A percentile compares a stretch with the other conserved stretches of the same genome.
These are phyloP conservation scores for Sclerotinia spermophila DNA, from an alignment of 2,329 filamentous ascomycete genomes.

Conservation along the genomic window DNA sequence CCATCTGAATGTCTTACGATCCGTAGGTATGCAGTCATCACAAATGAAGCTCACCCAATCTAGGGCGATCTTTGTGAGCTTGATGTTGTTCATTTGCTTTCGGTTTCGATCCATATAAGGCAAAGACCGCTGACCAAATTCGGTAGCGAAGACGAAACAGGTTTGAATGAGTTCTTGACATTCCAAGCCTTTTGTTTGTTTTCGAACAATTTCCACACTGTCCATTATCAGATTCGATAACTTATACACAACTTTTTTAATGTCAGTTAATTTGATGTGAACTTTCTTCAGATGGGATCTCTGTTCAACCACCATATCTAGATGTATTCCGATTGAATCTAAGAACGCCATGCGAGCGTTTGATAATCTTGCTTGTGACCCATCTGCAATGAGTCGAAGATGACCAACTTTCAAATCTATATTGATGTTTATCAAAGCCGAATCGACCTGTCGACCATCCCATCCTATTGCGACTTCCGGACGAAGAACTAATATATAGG, in stretches of 20 bases:
- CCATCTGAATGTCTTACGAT: conserved; percentile 96
- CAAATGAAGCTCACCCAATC: conserved; percentile 99
- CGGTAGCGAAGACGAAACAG: conserved; percentile 97
- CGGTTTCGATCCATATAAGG: conserved; percentile 95
- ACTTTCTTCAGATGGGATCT: conserved; percentile 91
- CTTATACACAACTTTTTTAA: conserved; percentile 93
- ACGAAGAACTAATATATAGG: conserved; percentile 80
- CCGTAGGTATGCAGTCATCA: conserved; percentile 90
- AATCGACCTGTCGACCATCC: conserved; percentile 72
- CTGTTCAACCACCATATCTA: conserved; percentile 88
- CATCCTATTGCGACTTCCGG: conserved; percentile 77
- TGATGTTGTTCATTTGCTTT: conserved; percentile 94
- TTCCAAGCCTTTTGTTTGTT: conserved; percentile 77
- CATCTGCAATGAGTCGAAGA: conserved; percentile 82
- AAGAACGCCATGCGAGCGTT: conserved; percentile 76
- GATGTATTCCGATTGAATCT: conserved; percentile 74
- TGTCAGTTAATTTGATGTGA: conserved; percentile 85
- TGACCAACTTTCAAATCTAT: conserved; percentile 85
- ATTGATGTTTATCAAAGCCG: conserved; percentile 70
- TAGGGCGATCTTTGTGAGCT: conserved; percentile 85
- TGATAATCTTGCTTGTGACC: conserved; percentile 72
- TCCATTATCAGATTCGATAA: conserved; percentile 98
- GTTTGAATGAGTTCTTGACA: conserved; percentile 96
- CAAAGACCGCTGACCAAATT: conserved; percentile 92
- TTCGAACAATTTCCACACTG: conserved; percentile 87